Percentiles rank a stretch among this genome's conserved stretches.
Conservation (phyloP, 805 yeast species). For the Danielia reshetovae region DNA sequence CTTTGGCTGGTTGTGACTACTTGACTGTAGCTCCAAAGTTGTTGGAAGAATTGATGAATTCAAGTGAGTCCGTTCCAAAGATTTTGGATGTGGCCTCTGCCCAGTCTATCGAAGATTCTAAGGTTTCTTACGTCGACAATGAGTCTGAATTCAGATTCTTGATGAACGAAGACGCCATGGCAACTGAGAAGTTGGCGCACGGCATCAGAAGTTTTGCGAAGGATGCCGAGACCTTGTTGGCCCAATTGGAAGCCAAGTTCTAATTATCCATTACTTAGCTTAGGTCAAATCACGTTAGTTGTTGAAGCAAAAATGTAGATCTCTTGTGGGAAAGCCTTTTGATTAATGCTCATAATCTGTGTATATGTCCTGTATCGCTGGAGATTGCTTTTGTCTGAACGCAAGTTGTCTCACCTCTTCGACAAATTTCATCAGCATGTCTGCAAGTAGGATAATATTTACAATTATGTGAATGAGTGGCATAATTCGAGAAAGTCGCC, state of each 20-base stretch:
- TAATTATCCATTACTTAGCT: too few species aligned
- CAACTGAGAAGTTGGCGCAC: conserved; percentile 94
- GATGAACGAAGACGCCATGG: conserved; percentile 96
- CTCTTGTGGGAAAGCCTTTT: too few species aligned
- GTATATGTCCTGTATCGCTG: too few species aligned
- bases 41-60: conserved; percentile 82
- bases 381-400: too few species aligned
- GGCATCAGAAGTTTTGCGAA: conserved; percentile 97
- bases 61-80: conserved; percentile 75
- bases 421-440: too few species aligned
- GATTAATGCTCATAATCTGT: too few species aligned
- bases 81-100: conserved; percentile 62
- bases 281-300: too few species aligned
- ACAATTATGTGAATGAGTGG: too few species aligned
- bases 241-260: conserved; percentile 59
- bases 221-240: conserved; percentile 79
- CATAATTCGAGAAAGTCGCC: too few species aligned
- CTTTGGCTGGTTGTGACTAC: conserved; percentile 95
- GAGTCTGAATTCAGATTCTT: conserved; percentile 88
- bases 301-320: too few species aligned
- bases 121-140: conserved; percentile 78
- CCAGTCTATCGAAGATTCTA: conserved; percentile 45
- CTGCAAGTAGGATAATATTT: too few species aligned
- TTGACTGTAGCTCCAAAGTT: conserved; percentile 92
- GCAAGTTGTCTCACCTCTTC: too few species aligned